Base-by-base conservation (phyloP, 768 basidiomycete species). In the Boletellus ananiceps region DNA sequence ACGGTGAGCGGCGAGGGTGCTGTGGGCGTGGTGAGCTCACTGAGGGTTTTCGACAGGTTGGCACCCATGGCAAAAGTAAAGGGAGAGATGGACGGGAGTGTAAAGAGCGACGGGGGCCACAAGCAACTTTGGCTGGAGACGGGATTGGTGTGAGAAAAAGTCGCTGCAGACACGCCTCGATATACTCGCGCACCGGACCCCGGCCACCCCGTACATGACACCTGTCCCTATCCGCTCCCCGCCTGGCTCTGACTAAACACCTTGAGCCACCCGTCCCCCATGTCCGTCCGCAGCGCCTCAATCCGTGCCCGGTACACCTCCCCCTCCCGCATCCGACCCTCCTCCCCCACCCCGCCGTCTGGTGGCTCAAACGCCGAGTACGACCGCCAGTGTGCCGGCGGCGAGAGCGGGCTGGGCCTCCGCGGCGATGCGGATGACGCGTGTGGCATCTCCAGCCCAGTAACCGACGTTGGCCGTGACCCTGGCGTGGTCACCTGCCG, bases 201-300 rank as follows among this genome's bases (percentile, higher is more conserved):
- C 66, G 14, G 49, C 36, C 66, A 67, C 68, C 49, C 46, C 4
- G n/a, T 63, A 61, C 47, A 18, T 39, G 29, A 11, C 11, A 29
- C 29, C 29, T 29, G 29, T 29, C 29, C 29, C 11, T 29, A 29
- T 29, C 8, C 29, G 23, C 40, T 33, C 45, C 27, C 56, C 3
- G 46, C 54, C 40, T 76, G 76, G 32, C 81, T 82, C 71, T 88
- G 84, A 51, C 81, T 87, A 59, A 87, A 83, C 31, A 93, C 88
- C 66, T 86, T 87, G 60, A 94, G 60, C 90, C 89, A 94, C 9
- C 83, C 82, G 19, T 93, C 92, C 2, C 92, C 92, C 76, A 93
- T 91, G 60, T 94, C 92, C 51, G 81, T 76, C 65, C 88, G 83
- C 64, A 94, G 59, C 15, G 84, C 84, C 72, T 93, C 92, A 44